These are phyloP conservation scores for Cicer chorassanicum DNA, from an alignment of 306 rosid species.

Conservation along the genomic window DNA sequence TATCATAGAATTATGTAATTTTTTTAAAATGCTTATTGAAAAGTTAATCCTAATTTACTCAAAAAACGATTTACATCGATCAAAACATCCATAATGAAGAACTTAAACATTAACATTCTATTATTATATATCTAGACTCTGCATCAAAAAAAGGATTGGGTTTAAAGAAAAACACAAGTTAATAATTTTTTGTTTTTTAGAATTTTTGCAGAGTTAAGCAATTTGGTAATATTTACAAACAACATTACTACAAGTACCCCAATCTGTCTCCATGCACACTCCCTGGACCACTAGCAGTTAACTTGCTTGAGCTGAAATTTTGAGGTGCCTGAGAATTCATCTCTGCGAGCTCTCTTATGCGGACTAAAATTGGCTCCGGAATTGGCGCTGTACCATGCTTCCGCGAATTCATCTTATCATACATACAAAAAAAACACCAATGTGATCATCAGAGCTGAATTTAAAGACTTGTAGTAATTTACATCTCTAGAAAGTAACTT, in stretches of 20 bases:
- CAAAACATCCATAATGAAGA: constrained; percentile 36
- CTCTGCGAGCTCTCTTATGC: constrained; percentile 91
- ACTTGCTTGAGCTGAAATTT: constrained; percentile 60
- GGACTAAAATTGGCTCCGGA: constrained; percentile 70
- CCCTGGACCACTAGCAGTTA: constrained; percentile 51
- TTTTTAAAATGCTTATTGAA: background rate
- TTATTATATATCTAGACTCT: constrained; percentile 27
- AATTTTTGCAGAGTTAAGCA: constrained; percentile 39
- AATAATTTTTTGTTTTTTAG: constrained; percentile 17
- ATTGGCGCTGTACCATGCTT: constrained; percentile 79
- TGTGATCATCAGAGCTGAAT: constrained; percentile 22
- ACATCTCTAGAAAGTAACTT: constrained; percentile 17
- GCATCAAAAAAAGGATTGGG: constrained; percentile 49
- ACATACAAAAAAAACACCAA: background rate
- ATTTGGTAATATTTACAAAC: constrained; percentile 71
- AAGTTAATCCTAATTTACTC: background rate
- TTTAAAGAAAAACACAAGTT: constrained; percentile 44
- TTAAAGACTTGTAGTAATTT: constrained; percentile 2
- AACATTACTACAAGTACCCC: constrained; percentile 74
- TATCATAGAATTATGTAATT: no score
- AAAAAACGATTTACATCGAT: constrained; percentile 39
- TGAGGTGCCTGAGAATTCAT: constrained; percentile 75
- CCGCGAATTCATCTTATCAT: constrained; percentile 73
- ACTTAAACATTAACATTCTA: constrained; percentile 32
- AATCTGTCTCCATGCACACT: constrained; percentile 53